Percentiles rank a stretch among this genome's conserved stretches.
Evolutionary conservation across 2,329 filamentous ascomycete species (phyloP).

Genomic region (Penicillium sp.): DNA sequence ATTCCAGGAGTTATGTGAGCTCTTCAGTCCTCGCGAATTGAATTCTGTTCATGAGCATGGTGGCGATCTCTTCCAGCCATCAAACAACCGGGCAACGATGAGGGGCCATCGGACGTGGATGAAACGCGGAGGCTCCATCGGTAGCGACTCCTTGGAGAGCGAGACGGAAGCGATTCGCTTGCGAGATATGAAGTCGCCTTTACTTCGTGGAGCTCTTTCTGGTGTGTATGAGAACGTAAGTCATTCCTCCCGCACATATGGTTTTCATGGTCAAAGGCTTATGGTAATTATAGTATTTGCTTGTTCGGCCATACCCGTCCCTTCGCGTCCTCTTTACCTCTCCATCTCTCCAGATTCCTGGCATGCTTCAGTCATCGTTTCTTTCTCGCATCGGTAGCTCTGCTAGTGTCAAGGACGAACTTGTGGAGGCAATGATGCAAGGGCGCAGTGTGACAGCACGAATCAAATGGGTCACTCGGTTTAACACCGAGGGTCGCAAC

Average conservation of each 20-base stretch:
- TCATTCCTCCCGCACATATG: background rate
- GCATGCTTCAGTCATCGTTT: constrained; percentile 63
- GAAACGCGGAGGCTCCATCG: constrained; percentile 9
- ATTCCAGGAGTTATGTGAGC: constrained; percentile 66
- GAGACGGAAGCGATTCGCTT: constrained; percentile 30
- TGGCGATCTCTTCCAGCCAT: constrained; percentile 49
- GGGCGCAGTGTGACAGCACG: constrained; percentile 73
- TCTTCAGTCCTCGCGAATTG: constrained; percentile 68
- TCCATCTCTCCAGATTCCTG: constrained; percentile 65
- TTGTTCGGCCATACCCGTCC: constrained; percentile 61
- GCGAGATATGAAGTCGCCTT: constrained; percentile 41
- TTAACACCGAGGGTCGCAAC: constrained; percentile 58
- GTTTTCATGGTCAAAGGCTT: background rate
- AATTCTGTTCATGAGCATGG: constrained; percentile 64
- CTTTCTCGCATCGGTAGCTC: constrained; percentile 48
- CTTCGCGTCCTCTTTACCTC: constrained; percentile 69
- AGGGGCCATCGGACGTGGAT: constrained; percentile 16
- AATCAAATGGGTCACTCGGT: constrained; percentile 65
- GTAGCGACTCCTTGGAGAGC: constrained; percentile 8
- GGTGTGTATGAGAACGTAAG: constrained; percentile 61
- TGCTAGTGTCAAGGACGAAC: constrained; percentile 53
- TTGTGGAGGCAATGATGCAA: constrained; percentile 62
- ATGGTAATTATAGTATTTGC: constrained; percentile 34
- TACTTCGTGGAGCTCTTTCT: constrained; percentile 21
- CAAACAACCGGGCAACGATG: constrained; percentile 3